phyloP scores from a whole-genome alignment of 73 alveolate species.

The Tetrahymena thermophila region DNA sequence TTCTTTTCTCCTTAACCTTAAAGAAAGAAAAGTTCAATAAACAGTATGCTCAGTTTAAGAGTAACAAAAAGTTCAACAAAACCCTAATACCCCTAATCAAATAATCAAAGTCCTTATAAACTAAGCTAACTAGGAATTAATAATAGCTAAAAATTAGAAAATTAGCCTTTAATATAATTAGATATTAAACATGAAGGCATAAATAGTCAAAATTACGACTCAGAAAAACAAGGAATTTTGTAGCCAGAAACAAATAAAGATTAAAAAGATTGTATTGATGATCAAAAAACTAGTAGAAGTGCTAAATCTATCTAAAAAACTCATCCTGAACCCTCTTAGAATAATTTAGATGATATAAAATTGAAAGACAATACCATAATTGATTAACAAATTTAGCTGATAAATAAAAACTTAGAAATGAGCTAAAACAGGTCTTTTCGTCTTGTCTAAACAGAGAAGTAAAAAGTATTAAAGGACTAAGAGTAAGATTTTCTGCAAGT shows the following conservation, averaged over 20 bases:
- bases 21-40: not conserved
- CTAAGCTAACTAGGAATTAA: not conserved
- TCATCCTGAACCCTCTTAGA: not conserved
- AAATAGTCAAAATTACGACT: no score
- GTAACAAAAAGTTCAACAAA: not conserved
- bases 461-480: no score
- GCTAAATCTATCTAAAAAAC: not conserved
- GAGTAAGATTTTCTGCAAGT: not conserved
- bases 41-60: not conserved
- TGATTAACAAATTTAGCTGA: not conserved
- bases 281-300: not conserved
- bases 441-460: no score
- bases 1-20: not conserved
- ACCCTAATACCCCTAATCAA: not conserved
- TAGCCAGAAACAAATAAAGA: not conserved
- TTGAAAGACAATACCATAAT: not conserved
- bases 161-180: no score
- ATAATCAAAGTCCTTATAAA: not conserved
- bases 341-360: not conserved
- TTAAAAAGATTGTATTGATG: not conserved
- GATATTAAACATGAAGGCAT: no score
- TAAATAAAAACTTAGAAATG: not conserved
- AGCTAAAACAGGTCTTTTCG: not conserved
- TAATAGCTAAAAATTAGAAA: no score
- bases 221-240: not conserved